Evolutionary conservation across 1,284 basidiomycete species (phyloP), one percentile per base, ranked within the genome.

Genomic region (Pulveroboletus sp.): DNA sequence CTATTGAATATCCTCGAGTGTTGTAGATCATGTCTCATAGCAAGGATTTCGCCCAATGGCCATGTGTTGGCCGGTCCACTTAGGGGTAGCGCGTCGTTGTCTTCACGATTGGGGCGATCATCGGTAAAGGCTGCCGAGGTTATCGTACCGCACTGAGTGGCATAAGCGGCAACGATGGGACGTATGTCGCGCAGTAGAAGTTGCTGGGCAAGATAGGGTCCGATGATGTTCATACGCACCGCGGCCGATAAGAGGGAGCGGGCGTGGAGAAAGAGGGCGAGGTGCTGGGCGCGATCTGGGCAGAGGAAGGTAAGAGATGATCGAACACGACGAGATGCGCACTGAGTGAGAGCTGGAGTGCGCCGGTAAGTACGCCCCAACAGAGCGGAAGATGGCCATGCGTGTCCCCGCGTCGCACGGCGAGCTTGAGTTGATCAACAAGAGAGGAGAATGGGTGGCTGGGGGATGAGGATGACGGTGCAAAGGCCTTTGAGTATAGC

Each of bases 1-100:
- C 89, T 91, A 73, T 99, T 99, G 80, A 99, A 99, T 62, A 99
- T 91, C 50, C 95, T 81, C 39, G 94, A 95, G 75, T 98, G 96
- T 70, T 97, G 89, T 65, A 95, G 76, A 75, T 98, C 96, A 72
- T 99, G 96, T 59, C 96, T 78, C 33, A 86, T 83, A 43, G 90
- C 86, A 19, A 98, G 76, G 44, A 98, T 90, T 73, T 99, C 96
- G n/a, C 95, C 95, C 16, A 99, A 72, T 0, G 96, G 96, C 93
- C 95, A 99, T 6, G 91, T 97, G 61, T 87, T 94, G 26, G 89
- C 88, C 6, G 94, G 94, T 2, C 84, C 84, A 43, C 78, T 61
- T 19, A 69, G 56, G 21, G 58, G 61, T 3, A 66, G 65, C 48
- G 77, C 75, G 53, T 79, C 74, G 57, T 75, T 73, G n/a, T 63